Percentiles rank a stretch among this genome's conserved stretches.
Conservation (phyloP, 1,284 basidiomycete genomes). For the Mycena sp. region DNA sequence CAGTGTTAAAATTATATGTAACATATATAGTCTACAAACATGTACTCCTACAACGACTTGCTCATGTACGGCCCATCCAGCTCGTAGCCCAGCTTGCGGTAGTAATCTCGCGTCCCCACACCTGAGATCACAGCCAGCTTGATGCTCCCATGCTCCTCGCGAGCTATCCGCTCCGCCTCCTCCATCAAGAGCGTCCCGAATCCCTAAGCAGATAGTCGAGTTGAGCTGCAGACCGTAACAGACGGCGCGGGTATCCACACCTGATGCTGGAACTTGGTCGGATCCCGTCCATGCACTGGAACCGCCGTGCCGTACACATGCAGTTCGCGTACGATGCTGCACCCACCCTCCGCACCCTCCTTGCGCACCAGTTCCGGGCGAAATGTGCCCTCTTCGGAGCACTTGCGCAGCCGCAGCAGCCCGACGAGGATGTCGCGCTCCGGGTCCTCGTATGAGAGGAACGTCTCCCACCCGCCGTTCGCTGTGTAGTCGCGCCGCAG, state of each 20-base stretch:
- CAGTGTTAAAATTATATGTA: neutral
- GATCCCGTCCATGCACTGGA: slow-evolving; percentile 96
- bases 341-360: slow-evolving; percentile 77
- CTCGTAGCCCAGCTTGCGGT: slow-evolving; percentile 91
- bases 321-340: slow-evolving; percentile 95
- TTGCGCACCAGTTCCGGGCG: slow-evolving; percentile 87
- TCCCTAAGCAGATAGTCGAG: slow-evolving; percentile 59
- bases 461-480: slow-evolving; percentile 99
- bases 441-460: slow-evolving; percentile 98
- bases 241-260: slow-evolving; percentile 43
- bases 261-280: slow-evolving; percentile 98
- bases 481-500: slow-evolving; percentile 96
- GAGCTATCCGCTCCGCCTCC: slow-evolving; percentile 98
- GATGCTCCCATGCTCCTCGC: slow-evolving; percentile 94
- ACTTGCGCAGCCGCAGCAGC: slow-evolving; percentile 91
- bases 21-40: slow-evolving; percentile 18
- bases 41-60: slow-evolving; percentile 67
- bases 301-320: slow-evolving; percentile 99
- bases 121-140: slow-evolving; percentile 94
- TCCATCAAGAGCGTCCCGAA: slow-evolving; percentile 99
- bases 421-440: slow-evolving; percentile 97
- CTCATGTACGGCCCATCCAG: slow-evolving; percentile 98
- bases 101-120: slow-evolving; percentile 95
- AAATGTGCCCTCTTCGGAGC: slow-evolving; percentile 96
- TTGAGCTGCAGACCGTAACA: neutral